phyloP scores from a whole-genome alignment of 192 early-diverging fungal genomes.

The Backusella australiensis region DNA sequence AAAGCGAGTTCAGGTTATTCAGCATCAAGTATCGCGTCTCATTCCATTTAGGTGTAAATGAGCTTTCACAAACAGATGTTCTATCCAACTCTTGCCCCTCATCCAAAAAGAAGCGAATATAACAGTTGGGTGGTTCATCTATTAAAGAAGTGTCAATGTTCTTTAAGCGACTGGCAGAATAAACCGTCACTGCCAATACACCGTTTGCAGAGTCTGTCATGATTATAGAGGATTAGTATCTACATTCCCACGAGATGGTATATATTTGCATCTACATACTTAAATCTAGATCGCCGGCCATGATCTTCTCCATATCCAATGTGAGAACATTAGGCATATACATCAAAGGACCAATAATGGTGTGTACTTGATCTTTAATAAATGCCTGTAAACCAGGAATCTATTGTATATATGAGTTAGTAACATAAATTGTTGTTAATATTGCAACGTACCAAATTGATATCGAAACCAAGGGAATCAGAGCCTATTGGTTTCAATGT shows the following conservation, averaged over 20 bases:
- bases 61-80: conserved; percentile 14
- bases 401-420: background rate
- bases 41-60: conserved; percentile 25
- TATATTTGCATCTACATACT: conserved; percentile 5
- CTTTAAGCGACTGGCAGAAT: conserved; percentile 21
- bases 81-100: conserved; percentile 22
- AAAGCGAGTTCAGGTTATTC: conserved; percentile 15
- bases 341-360: conserved; percentile 47
- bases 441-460: conserved; percentile 52
- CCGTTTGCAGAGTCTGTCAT: conserved; percentile 22
- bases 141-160: conserved; percentile 8
- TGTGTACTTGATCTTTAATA: conserved; percentile 54
- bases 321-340: conserved; percentile 35
- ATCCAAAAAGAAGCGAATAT: conserved; percentile 30
- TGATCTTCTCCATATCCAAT: conserved; percentile 24
- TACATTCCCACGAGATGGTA: background rate
- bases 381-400: conserved; percentile 70
- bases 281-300: conserved; percentile 32
- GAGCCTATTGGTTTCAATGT: conserved; percentile 70
- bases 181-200: conserved; percentile 27
- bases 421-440: background rate
- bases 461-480: conserved; percentile 65
- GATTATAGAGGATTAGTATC: background rate
- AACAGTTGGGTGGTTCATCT: conserved; percentile 8
- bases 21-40: conserved; percentile 26